These are phyloP conservation scores for Penicillium coffeae DNA, from an alignment of 495 filamentous ascomycete genomes.

Conservation along the genomic window DNA sequence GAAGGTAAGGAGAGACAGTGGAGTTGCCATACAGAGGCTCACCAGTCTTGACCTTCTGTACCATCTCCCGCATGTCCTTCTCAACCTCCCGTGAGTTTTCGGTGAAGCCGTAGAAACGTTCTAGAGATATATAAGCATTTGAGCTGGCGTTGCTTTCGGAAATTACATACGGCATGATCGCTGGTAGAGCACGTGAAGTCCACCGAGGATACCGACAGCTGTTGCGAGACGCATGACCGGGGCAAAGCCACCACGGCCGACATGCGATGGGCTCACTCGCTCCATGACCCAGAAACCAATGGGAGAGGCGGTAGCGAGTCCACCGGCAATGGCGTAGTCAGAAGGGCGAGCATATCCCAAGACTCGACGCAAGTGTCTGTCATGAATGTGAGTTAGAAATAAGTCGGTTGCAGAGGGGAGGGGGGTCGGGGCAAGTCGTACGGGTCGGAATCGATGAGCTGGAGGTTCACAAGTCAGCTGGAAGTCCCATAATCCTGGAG, in stretches of 20 bases:
- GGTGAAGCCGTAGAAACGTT: constrained; percentile 87
- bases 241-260: constrained; percentile 74
- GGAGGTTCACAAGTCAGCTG: constrained; percentile 24
- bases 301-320: constrained; percentile 63
- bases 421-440: constrained; percentile 47
- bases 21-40: constrained; percentile 87
- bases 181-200: constrained; percentile 76
- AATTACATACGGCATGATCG: constrained; percentile 57
- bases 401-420: constrained; percentile 7
- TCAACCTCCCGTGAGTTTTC: constrained; percentile 90
- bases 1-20: constrained; percentile 74
- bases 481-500: background rate
- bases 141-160: background rate
- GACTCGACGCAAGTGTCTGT: constrained; percentile 86
- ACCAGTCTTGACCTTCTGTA: constrained; percentile 84
- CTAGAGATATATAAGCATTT: constrained; percentile 22
- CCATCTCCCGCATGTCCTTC: constrained; percentile 98
- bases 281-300: constrained; percentile 74
- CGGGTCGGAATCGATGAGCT: constrained; percentile 99
- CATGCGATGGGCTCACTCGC: constrained; percentile 72
- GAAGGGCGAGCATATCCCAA: constrained; percentile 76
- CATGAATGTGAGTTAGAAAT: constrained; percentile 18
- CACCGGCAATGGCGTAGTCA: constrained; percentile 72
- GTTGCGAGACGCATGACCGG: constrained; percentile 74
- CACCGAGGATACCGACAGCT: constrained; percentile 66